Evolutionary conservation across 805 yeast species (phyloP), one percentile per base, ranked within the genome.

Genomic region (Kuraishia capsulata): DNA sequence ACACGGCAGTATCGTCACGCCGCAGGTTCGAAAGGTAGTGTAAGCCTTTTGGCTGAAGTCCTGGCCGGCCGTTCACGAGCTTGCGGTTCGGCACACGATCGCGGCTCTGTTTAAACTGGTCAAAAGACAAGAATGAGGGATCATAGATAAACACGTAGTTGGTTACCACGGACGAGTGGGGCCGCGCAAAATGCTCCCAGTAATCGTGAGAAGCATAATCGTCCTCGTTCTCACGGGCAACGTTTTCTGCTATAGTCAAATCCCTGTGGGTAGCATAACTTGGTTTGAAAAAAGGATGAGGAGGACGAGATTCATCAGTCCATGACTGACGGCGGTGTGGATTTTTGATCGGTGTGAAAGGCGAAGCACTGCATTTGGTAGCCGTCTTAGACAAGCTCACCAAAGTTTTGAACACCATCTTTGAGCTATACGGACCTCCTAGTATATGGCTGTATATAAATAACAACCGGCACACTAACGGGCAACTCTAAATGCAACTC

Each of bases 211-310:
- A 9, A 24, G 26, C 26, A 13, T 8, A 28, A 13, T 28, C 39
- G 20, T 41, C 38, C 5, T 49, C 41, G 14, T 46, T 40, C 20
- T 51, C 49, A 31, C 44, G 46, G 3, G 57, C 44, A 4, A 56
- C 48, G 17, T 57, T 60, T 23, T 59, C 63, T 3, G 52, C 42
- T 3, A 44, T 40, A 3, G 46, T 39, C 14, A 61, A 26, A 16
- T 56, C 62, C 23, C 49, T 48, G 24, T 57, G 56, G 10, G 48
- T 45, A 14, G 48, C 43, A 42, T 61, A 61, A 6, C 59, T 54
- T 4, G 66, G 66, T 18, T 54, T 51, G 47, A 61, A 61, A 43
- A 61, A 59, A 13, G 61, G 57, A 29, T 54, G 61, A 19, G 10
- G 32, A 36, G 16, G 24, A 28, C 20, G 16, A 23, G 21, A 24